phyloP scores from a whole-genome alignment of 2,329 filamentous ascomycete species.

The Penicillium verrucosum region DNA sequence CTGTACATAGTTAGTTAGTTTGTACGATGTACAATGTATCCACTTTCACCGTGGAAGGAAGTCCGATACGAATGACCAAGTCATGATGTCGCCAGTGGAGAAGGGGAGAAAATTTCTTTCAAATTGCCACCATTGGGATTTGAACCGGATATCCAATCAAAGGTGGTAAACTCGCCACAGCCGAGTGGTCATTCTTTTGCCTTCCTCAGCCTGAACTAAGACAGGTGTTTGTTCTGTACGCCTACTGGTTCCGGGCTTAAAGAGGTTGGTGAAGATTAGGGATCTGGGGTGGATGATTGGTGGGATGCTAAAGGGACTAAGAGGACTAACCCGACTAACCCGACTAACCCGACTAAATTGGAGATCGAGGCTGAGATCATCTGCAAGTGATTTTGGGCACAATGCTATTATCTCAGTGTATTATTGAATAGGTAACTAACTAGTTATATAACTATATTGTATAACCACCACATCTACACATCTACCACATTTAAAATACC shows the following conservation, averaged over 20 bases:
- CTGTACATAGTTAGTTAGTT: background rate
- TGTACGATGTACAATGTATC: background rate
- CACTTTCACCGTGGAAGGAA: background rate
- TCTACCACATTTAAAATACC: too few relatives aligned
- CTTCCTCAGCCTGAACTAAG: slow-evolving; percentile 13
- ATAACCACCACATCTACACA: too few relatives aligned
- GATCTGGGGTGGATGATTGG: slow-evolving; percentile 14
- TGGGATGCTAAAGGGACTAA: slow-evolving; percentile 12
- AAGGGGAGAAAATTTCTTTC: background rate
- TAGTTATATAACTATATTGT: too few relatives aligned
- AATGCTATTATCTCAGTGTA: background rate
- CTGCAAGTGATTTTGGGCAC: slow-evolving; percentile 2
- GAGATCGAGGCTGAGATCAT: background rate
- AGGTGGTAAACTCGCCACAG: background rate
- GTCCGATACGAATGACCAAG: background rate
- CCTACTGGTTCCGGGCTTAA: slow-evolving; percentile 14
- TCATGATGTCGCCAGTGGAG: background rate
- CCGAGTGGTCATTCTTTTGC: slow-evolving; percentile 12
- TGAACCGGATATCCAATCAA: background rate
- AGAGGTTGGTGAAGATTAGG: slow-evolving; percentile 9
- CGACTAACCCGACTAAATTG: background rate
- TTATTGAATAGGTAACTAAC: too few relatives aligned
- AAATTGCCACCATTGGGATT: slow-evolving; percentile 11
- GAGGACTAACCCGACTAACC: background rate
- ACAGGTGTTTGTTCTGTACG: slow-evolving; percentile 12